Evolutionary conservation across 371 early-diverging fungal species (phyloP).

Genomic region (Sporodiniella umbellata): DNA sequence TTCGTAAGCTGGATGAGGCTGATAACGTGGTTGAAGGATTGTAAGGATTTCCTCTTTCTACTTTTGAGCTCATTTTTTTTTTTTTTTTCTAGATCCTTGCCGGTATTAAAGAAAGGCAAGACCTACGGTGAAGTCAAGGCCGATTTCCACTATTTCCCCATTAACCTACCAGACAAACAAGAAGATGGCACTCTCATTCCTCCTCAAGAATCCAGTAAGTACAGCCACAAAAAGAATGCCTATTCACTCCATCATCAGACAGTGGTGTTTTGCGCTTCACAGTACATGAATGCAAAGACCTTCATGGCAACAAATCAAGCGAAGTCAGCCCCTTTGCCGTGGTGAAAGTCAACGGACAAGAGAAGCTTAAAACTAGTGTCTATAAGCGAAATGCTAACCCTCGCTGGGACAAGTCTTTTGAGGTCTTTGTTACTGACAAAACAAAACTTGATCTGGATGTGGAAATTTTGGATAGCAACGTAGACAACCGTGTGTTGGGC

Average conservation of each 20-base stretch:
- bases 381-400: constrained; percentile 54
- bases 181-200: constrained; percentile 48
- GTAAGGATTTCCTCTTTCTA: constrained; percentile 17
- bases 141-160: constrained; percentile 43
- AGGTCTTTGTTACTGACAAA: constrained; percentile 46
- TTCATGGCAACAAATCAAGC: constrained; percentile 32
- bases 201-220: constrained; percentile 44
- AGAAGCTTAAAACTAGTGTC: constrained; percentile 35
- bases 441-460: constrained; percentile 33
- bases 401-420: constrained; percentile 49
- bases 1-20: constrained; percentile 52
- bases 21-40: constrained; percentile 31
- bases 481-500: constrained; percentile 32
- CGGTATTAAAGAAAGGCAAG: constrained; percentile 41
- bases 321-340: constrained; percentile 49
- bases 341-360: constrained; percentile 38
- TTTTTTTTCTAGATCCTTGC: constrained; percentile 17
- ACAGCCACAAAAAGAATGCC: too few relatives aligned
- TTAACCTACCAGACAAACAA: constrained; percentile 30
- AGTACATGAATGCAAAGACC: constrained; percentile 51
- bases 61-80: not conserved
- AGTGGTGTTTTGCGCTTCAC: constrained; percentile 53
- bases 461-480: constrained; percentile 24
- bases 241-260: too few relatives aligned
- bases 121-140: constrained; percentile 42